A percentile compares a stretch with the other conserved stretches of the same genome.
These are phyloP conservation scores for Sporisorium sorghi DNA, from an alignment of 1,284 basidiomycete species.

Conservation along the genomic window DNA sequence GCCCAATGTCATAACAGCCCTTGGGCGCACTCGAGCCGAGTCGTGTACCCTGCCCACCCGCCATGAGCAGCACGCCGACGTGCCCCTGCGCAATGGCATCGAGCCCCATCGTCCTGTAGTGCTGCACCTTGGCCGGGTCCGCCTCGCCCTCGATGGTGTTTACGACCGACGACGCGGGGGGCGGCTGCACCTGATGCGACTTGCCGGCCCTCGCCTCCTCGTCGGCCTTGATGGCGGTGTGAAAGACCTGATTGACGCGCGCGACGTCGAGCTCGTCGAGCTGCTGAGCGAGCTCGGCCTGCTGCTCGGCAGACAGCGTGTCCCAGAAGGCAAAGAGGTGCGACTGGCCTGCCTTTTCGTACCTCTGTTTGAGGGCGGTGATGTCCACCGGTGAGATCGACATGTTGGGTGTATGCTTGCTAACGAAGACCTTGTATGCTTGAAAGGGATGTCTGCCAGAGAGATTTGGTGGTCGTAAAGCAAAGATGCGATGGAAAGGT, in stretches of 20 bases:
- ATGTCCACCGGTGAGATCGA: slow-evolving; percentile 39
- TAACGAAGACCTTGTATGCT: slow-evolving; percentile 4
- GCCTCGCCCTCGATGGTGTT: slow-evolving; percentile 57
- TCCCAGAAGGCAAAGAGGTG: slow-evolving; percentile 92
- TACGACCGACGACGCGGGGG: slow-evolving; percentile 53
- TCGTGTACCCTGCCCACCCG: slow-evolving; percentile 96
- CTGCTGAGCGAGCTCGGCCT: slow-evolving; percentile 77
- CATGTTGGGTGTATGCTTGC: slow-evolving; percentile 12
- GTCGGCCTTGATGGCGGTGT: slow-evolving; percentile 81
- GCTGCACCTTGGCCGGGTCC: slow-evolving; percentile 71
- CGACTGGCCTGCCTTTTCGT: slow-evolving; percentile 81
- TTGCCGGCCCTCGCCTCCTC: slow-evolving; percentile 72
- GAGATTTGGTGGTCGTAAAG: slow-evolving; percentile 14
- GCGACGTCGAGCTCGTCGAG: slow-evolving; percentile 85
- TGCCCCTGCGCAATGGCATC: slow-evolving; percentile 82
- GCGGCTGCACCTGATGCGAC: slow-evolving; percentile 67
- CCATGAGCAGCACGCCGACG: slow-evolving; percentile 94
- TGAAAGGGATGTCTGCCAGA: slow-evolving; percentile 6
- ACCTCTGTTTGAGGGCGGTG: slow-evolving; percentile 44
- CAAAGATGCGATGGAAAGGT: slow-evolving; percentile 1
- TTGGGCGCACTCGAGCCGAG: slow-evolving; percentile 93
- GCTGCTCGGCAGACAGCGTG: slow-evolving; percentile 77
- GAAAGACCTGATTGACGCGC: slow-evolving; percentile 89
- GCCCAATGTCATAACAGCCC: slow-evolving; percentile 95
- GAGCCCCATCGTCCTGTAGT: slow-evolving; percentile 77